Evolutionary conservation across 2,329 filamentous ascomycete species (phyloP).

Genomic region (Colletotrichum sublineola): DNA sequence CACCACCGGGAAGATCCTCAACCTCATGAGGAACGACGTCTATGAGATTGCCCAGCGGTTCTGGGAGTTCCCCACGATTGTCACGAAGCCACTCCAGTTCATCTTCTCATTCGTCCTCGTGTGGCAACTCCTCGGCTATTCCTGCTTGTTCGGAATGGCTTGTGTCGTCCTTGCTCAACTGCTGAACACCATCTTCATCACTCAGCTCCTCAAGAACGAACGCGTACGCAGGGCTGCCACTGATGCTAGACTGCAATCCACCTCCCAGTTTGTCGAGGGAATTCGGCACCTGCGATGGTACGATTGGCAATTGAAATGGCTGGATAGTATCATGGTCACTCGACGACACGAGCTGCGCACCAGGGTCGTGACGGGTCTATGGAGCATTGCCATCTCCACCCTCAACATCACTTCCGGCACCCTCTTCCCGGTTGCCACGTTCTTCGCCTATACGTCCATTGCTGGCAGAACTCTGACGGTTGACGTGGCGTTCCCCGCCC

Average conservation of each 20-base stretch:
- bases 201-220: slow-evolving; percentile 76
- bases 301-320: slow-evolving; percentile 84
- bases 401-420: slow-evolving; percentile 79
- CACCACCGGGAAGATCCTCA: slow-evolving; percentile 91
- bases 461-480: slow-evolving; percentile 77
- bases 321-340: slow-evolving; percentile 75
- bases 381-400: slow-evolving; percentile 73
- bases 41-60: slow-evolving; percentile 88
- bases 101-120: slow-evolving; percentile 80
- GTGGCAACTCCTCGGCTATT: slow-evolving; percentile 83
- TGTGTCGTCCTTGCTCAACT: slow-evolving; percentile 78
- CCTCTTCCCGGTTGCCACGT: slow-evolving; percentile 83
- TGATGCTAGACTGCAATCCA: slow-evolving; percentile 82
- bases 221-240: slow-evolving; percentile 78
- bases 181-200: slow-evolving; percentile 77
- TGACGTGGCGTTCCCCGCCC: slow-evolving; percentile 87
- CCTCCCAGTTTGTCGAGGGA: slow-evolving; percentile 88
- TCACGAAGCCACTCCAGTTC: slow-evolving; percentile 83
- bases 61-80: slow-evolving; percentile 85
- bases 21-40: slow-evolving; percentile 84
- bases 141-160: slow-evolving; percentile 80
- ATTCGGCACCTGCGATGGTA: slow-evolving; percentile 87
- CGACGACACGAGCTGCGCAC: slow-evolving; percentile 76
- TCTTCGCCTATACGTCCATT: slow-evolving; percentile 83
- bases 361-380: slow-evolving; percentile 73